These are phyloP conservation scores for Ophiostoma tasmaniense DNA, from an alignment of 2,329 filamentous ascomycete species.

Conservation along the genomic window DNA sequence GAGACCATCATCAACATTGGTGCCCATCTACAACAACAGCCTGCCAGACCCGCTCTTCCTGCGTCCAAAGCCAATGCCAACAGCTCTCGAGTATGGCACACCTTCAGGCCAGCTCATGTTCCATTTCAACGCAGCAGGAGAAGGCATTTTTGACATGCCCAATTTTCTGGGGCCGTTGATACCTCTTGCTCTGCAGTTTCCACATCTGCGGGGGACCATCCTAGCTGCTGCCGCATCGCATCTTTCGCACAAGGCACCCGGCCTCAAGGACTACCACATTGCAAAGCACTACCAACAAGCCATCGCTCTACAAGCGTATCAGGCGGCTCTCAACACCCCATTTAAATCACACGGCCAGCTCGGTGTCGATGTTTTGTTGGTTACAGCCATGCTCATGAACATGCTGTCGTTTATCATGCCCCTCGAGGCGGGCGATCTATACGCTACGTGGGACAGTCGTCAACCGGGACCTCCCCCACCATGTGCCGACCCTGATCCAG, in stretches of 20 bases:
- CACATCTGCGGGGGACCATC: slow-evolving; percentile 20
- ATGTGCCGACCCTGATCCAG: slow-evolving; percentile 15
- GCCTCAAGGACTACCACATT: slow-evolving; percentile 16
- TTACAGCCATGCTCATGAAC: slow-evolving; percentile 23
- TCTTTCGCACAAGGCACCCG: slow-evolving; percentile 20
- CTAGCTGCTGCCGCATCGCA: slow-evolving; percentile 21
- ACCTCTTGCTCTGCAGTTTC: slow-evolving; percentile 15
- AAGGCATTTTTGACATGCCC: slow-evolving; percentile 20
- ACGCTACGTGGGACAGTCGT: background rate
- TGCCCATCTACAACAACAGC: background rate
- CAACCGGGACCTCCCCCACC: background rate
- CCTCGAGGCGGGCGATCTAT: slow-evolving; percentile 15
- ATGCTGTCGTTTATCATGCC: slow-evolving; percentile 23
- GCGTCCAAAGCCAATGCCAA: slow-evolving; percentile 9
- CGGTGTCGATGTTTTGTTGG: slow-evolving; percentile 21
- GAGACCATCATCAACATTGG: background rate
- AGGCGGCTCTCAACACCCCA: slow-evolving; percentile 18
- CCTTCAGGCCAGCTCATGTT: slow-evolving; percentile 19
- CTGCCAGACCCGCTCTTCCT: slow-evolving; percentile 7
- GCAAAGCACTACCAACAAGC: slow-evolving; percentile 22
- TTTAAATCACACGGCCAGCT: slow-evolving; percentile 18
- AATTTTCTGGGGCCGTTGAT: slow-evolving; percentile 17
- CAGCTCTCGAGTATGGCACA: slow-evolving; percentile 17
- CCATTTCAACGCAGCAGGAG: slow-evolving; percentile 17
- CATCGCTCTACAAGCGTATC: slow-evolving; percentile 21